These are phyloP conservation scores for Terfezia boudieri DNA, from an alignment of 495 filamentous ascomycete genomes.

Conservation along the genomic window DNA sequence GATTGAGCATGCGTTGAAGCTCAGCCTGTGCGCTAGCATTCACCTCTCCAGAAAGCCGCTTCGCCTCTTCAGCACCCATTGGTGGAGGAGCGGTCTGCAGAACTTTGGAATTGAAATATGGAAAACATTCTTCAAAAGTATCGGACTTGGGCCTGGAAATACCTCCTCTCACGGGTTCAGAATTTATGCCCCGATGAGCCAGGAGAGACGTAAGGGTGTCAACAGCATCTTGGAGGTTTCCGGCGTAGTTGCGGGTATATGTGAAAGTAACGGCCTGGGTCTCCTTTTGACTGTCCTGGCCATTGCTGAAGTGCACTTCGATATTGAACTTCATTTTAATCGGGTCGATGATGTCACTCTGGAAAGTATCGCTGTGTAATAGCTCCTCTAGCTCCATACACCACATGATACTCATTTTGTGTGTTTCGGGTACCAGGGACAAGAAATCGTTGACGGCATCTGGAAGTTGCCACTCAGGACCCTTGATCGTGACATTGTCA, in stretches of 20 bases:
- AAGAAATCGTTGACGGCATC: conserved; percentile 86
- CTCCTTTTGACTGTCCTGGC: conserved; percentile 31
- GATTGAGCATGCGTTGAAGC: background rate
- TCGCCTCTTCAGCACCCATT: background rate
- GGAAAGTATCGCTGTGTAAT: conserved; percentile 56
- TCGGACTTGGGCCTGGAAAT: conserved; percentile 94
- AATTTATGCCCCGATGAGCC: conserved; percentile 62
- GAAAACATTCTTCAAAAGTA: conserved; percentile 88
- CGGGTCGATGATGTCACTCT: conserved; percentile 53
- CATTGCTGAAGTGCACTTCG: conserved; percentile 44
- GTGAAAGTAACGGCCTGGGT: conserved; percentile 25
- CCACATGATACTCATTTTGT: conserved; percentile 66
- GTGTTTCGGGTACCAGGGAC: conserved; percentile 92
- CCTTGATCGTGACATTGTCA: conserved; percentile 83
- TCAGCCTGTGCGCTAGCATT: background rate
- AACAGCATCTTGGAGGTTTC: conserved; percentile 83
- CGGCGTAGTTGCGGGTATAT: conserved; percentile 93
- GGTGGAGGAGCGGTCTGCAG: conserved; percentile 30
- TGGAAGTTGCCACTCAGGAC: conserved; percentile 92
- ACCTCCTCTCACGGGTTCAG: conserved; percentile 67
- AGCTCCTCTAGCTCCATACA: conserved; percentile 50
- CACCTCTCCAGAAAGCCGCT: background rate
- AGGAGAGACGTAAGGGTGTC: conserved; percentile 75
- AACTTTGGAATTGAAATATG: conserved; percentile 89
- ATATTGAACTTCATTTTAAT: conserved; percentile 81